These are phyloP conservation scores for Phlebiopsis gigantea DNA, from an alignment of 768 basidiomycete species.

Conservation along the genomic window DNA sequence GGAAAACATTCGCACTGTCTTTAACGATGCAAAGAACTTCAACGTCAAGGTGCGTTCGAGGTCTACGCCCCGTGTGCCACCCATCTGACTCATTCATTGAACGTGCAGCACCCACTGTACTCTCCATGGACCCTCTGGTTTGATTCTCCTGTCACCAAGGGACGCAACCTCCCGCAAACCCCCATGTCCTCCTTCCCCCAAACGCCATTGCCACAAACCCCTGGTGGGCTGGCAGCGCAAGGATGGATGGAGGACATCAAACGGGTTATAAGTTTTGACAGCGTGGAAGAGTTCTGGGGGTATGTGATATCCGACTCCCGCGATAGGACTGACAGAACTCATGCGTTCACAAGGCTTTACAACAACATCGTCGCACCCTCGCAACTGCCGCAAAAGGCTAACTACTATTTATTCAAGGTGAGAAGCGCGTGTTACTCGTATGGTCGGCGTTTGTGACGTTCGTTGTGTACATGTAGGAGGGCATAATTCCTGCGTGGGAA, in stretches of 20 bases:
- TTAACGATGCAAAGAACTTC: slow-evolving; percentile 88
- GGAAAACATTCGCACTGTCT: slow-evolving; percentile 84
- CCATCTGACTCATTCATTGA: not conserved
- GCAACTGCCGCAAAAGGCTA: slow-evolving; percentile 90
- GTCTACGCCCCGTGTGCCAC: not conserved
- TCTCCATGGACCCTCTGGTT: slow-evolving; percentile 98
- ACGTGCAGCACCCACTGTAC: slow-evolving; percentile 79
- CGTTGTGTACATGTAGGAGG: slow-evolving; percentile 49
- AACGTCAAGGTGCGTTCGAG: slow-evolving; percentile 78
- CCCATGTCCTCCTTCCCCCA: slow-evolving; percentile 72
- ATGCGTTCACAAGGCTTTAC: slow-evolving; percentile 59
- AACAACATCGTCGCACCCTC: slow-evolving; percentile 98
- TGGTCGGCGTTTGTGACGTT: not conserved
- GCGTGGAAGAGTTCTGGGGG: slow-evolving; percentile 99
- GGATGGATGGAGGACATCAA: slow-evolving; percentile 99
- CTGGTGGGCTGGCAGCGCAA: slow-evolving; percentile 68
- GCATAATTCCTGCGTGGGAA: slow-evolving; percentile 97
- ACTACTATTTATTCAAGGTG: slow-evolving; percentile 98
- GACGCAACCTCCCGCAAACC: slow-evolving; percentile 82
- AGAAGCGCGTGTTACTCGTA: slow-evolving; percentile 19
- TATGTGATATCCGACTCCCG: slow-evolving; percentile 30
- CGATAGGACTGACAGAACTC: not conserved
- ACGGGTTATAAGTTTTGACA: slow-evolving; percentile 91
- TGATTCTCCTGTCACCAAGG: slow-evolving; percentile 90
- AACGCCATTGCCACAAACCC: slow-evolving; percentile 69